These are phyloP conservation scores for Floccularia luteovirens DNA, from an alignment of 768 basidiomycete genomes.

Conservation along the genomic window DNA sequence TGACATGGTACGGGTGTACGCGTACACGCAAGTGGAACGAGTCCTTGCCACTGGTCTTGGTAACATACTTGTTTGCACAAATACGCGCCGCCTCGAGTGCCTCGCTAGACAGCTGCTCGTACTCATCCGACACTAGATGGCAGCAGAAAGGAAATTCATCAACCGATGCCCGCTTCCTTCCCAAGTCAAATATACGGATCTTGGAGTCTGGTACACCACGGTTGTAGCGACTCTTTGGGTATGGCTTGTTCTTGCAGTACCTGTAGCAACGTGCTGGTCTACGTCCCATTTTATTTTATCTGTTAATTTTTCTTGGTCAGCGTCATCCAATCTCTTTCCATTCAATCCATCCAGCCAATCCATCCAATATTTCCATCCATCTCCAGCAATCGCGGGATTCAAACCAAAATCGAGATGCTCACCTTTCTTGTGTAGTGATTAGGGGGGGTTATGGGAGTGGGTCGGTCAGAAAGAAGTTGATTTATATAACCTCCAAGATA, in stretches of 20 bases:
- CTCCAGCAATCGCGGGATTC: no score
- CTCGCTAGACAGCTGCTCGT: slow-evolving; percentile 93
- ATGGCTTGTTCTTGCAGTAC: slow-evolving; percentile 99
- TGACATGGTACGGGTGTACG: slow-evolving; percentile 96
- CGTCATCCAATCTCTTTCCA: not conserved
- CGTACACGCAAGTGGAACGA: slow-evolving; percentile 98
- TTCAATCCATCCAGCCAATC: not conserved
- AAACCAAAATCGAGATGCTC: no score
- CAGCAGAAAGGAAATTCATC: slow-evolving; percentile 98
- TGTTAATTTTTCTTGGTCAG: not conserved
- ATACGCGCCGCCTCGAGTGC: slow-evolving; percentile 98
- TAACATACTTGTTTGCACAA: slow-evolving; percentile 99
- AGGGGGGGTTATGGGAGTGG: no score
- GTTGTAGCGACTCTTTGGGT: slow-evolving; percentile 93
- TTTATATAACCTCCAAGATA: no score
- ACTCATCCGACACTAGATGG: slow-evolving; percentile 96
- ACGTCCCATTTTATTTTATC: slow-evolving; percentile 72
- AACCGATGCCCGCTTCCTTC: slow-evolving; percentile 91
- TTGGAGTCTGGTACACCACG: slow-evolving; percentile 98
- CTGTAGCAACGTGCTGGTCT: slow-evolving; percentile 98
- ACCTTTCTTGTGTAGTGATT: no score
- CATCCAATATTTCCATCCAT: no score
- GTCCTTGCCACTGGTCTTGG: slow-evolving; percentile 97
- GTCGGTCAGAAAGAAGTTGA: no score
- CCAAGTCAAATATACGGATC: slow-evolving; percentile 96